A percentile compares a stretch with the other conserved stretches of the same genome.
Conservation (phyloP, 2,329 filamentous ascomycete species). For the Diaporthe sp. region DNA sequence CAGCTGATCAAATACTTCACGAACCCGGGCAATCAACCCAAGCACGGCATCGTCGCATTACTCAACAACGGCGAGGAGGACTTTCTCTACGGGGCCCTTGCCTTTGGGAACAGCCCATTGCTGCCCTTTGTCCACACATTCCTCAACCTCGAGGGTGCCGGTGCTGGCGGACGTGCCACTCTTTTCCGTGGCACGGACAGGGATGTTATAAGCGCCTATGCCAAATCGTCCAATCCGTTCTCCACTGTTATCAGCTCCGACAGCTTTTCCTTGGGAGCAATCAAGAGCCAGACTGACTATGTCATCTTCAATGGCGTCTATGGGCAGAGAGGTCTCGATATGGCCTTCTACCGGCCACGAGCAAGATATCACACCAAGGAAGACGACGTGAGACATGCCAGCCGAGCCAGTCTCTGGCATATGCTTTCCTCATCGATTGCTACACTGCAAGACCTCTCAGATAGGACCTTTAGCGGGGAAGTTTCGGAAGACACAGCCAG, state of each 20-base stretch:
- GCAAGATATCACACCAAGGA: constrained; percentile 92
- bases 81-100: constrained; percentile 87
- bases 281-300: constrained; percentile 92
- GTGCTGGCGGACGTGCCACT: constrained; percentile 88
- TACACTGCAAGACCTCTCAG: constrained; percentile 80
- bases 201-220: constrained; percentile 86
- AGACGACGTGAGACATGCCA: constrained; percentile 86
- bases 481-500: constrained; percentile 68
- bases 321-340: constrained; percentile 88
- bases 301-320: constrained; percentile 82
- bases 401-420: constrained; percentile 83
- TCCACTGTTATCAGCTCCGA: constrained; percentile 86
- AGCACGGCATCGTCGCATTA: constrained; percentile 84
- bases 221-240: constrained; percentile 80
- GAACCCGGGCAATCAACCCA: constrained; percentile 77
- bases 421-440: constrained; percentile 90
- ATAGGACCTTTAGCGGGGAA: constrained; percentile 74
- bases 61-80: constrained; percentile 98
- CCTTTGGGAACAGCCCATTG: constrained; percentile 86
- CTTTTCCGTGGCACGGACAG: constrained; percentile 91
- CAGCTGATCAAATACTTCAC: constrained; percentile 92
- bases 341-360: constrained; percentile 91
- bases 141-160: constrained; percentile 94
- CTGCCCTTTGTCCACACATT: constrained; percentile 88
- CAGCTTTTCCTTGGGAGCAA: constrained; percentile 83